These are phyloP conservation scores for Lactarius hatsudake DNA, from an alignment of 768 basidiomycete genomes.

Conservation along the genomic window DNA sequence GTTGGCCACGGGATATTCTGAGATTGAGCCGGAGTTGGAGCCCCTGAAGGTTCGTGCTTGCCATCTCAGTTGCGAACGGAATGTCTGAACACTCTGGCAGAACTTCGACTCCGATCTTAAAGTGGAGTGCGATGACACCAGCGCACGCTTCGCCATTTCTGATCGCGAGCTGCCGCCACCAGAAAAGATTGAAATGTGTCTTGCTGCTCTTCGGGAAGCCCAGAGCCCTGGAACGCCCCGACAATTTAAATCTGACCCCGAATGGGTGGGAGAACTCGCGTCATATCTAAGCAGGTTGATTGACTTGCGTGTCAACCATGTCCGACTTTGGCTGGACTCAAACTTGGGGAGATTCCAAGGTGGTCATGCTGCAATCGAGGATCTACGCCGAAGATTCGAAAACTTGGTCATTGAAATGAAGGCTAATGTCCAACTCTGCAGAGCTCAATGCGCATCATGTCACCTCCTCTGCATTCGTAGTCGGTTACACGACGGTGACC, in stretches of 20 bases:
- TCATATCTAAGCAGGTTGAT: constrained; percentile 40
- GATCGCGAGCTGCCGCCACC: constrained; percentile 20
- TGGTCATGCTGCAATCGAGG: constrained; percentile 44
- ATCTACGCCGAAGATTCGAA: constrained; percentile 46
- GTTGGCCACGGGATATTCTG: constrained; percentile 46
- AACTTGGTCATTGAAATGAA: constrained; percentile 44
- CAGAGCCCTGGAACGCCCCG: constrained; percentile 38
- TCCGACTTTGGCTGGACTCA: constrained; percentile 49
- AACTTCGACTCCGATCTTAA: constrained; percentile 50
- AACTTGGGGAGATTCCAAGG: constrained; percentile 49
- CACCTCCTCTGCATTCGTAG: constrained; percentile 48
- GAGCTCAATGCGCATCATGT: constrained; percentile 45
- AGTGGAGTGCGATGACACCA: constrained; percentile 41
- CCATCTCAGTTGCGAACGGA: too few relatives aligned
- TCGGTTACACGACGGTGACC: constrained; percentile 45
- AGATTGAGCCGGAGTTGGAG: constrained; percentile 45
- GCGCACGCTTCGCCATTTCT: constrained; percentile 36
- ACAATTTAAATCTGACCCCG: constrained; percentile 37
- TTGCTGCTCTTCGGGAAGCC: constrained; percentile 28
- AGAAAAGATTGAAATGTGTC: constrained; percentile 31
- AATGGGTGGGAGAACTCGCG: constrained; percentile 42
- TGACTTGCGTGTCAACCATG: constrained; percentile 45
- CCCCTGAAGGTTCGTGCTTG: constrained; percentile 45
- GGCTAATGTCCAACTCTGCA: constrained; percentile 48
- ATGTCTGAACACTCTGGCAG: constrained; percentile 32